Conservation (phyloP, 768 basidiomycete species). For the Gloeopeniophorella convolvens region DNA sequence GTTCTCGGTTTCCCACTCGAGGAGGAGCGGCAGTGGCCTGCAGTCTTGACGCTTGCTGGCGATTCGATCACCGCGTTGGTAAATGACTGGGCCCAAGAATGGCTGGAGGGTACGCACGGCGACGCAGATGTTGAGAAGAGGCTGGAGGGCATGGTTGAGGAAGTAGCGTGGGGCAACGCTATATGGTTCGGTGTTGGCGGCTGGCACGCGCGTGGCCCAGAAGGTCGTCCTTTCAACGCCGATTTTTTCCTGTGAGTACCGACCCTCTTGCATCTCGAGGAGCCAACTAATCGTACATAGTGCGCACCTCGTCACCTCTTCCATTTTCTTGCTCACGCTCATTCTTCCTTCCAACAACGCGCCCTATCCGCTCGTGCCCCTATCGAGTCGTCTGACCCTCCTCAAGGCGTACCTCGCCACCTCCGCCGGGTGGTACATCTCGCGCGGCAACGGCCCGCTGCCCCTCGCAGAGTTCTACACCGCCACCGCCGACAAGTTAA, state of each 20-base stretch:
- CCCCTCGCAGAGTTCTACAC: conserved; percentile 45
- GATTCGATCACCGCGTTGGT: conserved; percentile 17
- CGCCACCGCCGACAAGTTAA: conserved; percentile 14
- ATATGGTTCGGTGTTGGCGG: conserved; percentile 55
- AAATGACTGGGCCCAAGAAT: conserved; percentile 21
- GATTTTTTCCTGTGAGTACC: conserved; percentile 56
- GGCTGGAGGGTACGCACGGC: conserved; percentile 1
- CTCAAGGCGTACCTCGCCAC: conserved; percentile 54
- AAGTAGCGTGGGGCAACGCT: conserved; percentile 49
- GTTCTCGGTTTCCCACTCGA: conserved; percentile 5
- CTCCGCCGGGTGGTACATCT: conserved; percentile 48
- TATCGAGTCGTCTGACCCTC: conserved; percentile 41
- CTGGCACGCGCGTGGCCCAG: conserved; percentile 31
- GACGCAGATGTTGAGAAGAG: conserved; percentile 26
- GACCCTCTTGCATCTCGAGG: conserved; percentile 4
- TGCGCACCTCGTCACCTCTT: conserved; percentile 61
- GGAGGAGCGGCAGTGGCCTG: conserved; percentile 6
- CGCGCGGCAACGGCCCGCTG: conserved; percentile 47
- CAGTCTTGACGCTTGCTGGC: conserved; percentile 15
- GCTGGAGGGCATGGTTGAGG: conserved; percentile 53
- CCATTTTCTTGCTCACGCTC: conserved; percentile 52
- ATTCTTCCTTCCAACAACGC: conserved; percentile 29
- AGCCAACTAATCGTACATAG: conserved; percentile 27
- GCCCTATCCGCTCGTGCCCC: conserved; percentile 24
- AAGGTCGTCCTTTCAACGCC: conserved; percentile 36